These are phyloP conservation scores for Pythium brachiatum DNA, from an alignment of 352 stramenopile genomes.

Conservation along the genomic window DNA sequence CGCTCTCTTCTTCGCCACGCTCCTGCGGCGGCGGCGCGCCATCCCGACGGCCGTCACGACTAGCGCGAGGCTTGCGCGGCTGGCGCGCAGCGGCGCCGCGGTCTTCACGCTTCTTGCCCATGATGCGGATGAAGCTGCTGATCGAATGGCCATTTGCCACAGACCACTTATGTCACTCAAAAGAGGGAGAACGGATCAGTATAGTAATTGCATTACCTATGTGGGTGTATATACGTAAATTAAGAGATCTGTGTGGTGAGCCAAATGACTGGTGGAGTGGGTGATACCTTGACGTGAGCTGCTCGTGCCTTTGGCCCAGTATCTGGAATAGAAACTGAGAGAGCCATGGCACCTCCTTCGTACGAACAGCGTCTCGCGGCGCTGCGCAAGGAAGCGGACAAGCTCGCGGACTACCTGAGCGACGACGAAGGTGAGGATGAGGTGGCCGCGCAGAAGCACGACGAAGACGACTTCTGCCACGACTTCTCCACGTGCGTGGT, in stretches of 20 bases:
- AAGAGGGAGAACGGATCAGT: neutral
- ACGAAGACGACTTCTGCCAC: slow-evolving; percentile 73
- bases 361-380: slow-evolving; percentile 78
- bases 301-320: too few species aligned
- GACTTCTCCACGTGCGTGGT: slow-evolving; percentile 82
- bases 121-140: slow-evolving; percentile 8
- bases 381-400: slow-evolving; percentile 66
- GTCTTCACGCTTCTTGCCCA: slow-evolving; percentile 37
- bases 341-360: slow-evolving; percentile 53
- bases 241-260: neutral
- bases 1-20: slow-evolving; percentile 62
- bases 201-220: neutral
- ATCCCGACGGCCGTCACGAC: slow-evolving; percentile 24
- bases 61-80: slow-evolving; percentile 21
- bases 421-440: slow-evolving; percentile 78
- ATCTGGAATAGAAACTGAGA: too few species aligned
- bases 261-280: neutral
- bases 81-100: slow-evolving; percentile 8
- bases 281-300: neutral
- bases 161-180: slow-evolving; percentile 5
- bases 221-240: neutral
- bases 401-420: slow-evolving; percentile 80
- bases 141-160: slow-evolving; percentile 6
- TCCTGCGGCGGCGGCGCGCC: neutral
- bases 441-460: slow-evolving; percentile 54